Conservation (phyloP, 352 stramenopile genomes). For the Vaucheria bursata region DNA sequence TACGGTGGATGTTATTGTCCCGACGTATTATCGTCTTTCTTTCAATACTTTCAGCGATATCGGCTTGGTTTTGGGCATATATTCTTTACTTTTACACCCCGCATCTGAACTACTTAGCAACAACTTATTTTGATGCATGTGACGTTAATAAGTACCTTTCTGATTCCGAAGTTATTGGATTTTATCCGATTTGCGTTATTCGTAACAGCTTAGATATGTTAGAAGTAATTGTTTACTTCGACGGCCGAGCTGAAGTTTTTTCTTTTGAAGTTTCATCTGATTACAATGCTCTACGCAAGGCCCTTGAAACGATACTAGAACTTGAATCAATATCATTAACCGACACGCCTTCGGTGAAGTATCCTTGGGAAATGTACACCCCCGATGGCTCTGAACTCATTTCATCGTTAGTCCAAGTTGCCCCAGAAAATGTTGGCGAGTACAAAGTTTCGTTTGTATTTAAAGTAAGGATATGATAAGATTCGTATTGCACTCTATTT, state of each 20-base stretch:
- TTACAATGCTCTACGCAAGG: not conserved
- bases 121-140: no score
- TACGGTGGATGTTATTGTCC: no score
- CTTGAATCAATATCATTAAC: slow-evolving; percentile 8
- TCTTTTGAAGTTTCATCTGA: not conserved
- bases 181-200: not conserved
- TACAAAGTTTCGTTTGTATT: slow-evolving; percentile 28
- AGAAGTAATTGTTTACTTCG: not conserved
- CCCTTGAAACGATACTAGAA: slow-evolving; percentile 14
- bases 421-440: not conserved
- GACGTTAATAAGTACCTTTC: not conserved
- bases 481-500: no score
- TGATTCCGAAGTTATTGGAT: not conserved
- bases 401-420: slow-evolving; percentile 14
- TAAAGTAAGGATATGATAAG: no score
- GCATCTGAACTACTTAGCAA: no score
- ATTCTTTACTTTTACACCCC: no score
- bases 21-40: no score
- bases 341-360: slow-evolving; percentile 22
- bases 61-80: no score
- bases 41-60: no score
- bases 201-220: not conserved
- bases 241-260: not conserved
- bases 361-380: slow-evolving; percentile 29
- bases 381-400: slow-evolving; percentile 19